These are phyloP conservation scores for Drechslerella dactyloides DNA, from an alignment of 2,329 filamentous ascomycete species.

Conservation along the genomic window DNA sequence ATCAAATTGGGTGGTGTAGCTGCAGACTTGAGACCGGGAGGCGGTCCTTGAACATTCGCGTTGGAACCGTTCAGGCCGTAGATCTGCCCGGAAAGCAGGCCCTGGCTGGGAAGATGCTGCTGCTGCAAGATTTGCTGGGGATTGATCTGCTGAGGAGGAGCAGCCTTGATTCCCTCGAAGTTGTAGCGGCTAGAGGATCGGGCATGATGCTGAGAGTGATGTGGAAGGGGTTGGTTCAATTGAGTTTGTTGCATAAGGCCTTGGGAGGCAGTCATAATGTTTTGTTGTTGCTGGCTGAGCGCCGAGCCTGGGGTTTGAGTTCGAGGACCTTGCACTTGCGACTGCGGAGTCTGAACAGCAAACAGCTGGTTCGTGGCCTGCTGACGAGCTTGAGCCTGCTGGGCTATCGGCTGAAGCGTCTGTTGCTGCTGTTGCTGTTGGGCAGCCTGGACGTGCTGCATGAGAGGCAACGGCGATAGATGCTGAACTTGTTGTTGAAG, in stretches of 20 bases:
- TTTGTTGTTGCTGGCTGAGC: slow-evolving; percentile 47
- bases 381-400: slow-evolving; percentile 54
- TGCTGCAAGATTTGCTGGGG: slow-evolving; percentile 62
- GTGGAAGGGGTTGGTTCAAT: slow-evolving; percentile 57
- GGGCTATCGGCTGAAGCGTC: slow-evolving; percentile 66
- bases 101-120: slow-evolving; percentile 57
- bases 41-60: slow-evolving; percentile 75
- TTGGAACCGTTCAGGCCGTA: slow-evolving; percentile 53
- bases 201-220: slow-evolving; percentile 60
- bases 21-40: slow-evolving; percentile 91
- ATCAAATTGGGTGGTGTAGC: slow-evolving; percentile 95
- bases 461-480: slow-evolving; percentile 51
- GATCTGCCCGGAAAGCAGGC: slow-evolving; percentile 53
- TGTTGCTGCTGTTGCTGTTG: slow-evolving; percentile 76
- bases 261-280: slow-evolving; percentile 55
- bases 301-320: slow-evolving; percentile 58
- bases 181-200: slow-evolving; percentile 67
- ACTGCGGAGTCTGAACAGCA: slow-evolving; percentile 60
- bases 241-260: slow-evolving; percentile 55
- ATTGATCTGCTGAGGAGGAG: slow-evolving; percentile 53
- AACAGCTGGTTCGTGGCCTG: slow-evolving; percentile 68
- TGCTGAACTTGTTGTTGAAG: slow-evolving; percentile 51
- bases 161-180: slow-evolving; percentile 52
- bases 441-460: slow-evolving; percentile 42
- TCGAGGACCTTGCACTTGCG: slow-evolving; percentile 61